Evolutionary conservation across 495 filamentous ascomycete genomes (phyloP), one percentile per base, ranked within the genome.

Genomic region (Aspergillus egyptiacus): DNA sequence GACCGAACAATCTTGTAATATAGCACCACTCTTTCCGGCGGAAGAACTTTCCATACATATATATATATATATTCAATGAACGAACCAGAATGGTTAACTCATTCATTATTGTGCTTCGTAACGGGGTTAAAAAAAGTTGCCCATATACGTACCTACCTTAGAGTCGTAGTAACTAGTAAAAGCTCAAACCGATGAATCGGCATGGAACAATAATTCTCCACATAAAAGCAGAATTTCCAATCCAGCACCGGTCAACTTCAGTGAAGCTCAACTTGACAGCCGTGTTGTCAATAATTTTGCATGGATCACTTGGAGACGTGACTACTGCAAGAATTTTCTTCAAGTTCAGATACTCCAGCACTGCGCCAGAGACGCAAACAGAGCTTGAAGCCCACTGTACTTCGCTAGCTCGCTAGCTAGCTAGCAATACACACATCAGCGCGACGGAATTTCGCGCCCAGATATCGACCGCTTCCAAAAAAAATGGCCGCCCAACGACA

Each of bases 401-500:
- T 13, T n/a, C 15, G n/a, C 40, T 43, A 43, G 24, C 25, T 44
- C 18, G 20, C 15, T 19, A 44, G 27, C 41, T 40, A 33, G 41
- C 41, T 28, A 15, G 25, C 40, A n/a, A 20, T 31, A 31, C 28
- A 10, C 28, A 11, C 5, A 31, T 31, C n/a, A n/a, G 28, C 9
- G 3, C 27, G 20, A 23, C 18, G 14, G 32, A 49, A 33, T n/a
- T 37, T 14, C n/a, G n/a, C n/a, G n/a, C n/a, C n/a, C n/a, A n/a
- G n/a, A n/a, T n/a, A n/a, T n/a, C n/a, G n/a, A n/a, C n/a, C n/a
- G 13, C 46, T 9, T 23, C 11, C 19, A 27, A 11, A 25, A 25
- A 2, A 23, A 25, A 73, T 73, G 70, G 46, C 70, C 17, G 55
- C 61, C 46, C 66, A 68, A 64, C 65, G 65, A 45, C 68, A 75